A percentile compares a stretch with the other conserved stretches of the same genome.
Conservation (phyloP, 176 grass and related monocot species). For the Triticum timopheevii region DNA sequence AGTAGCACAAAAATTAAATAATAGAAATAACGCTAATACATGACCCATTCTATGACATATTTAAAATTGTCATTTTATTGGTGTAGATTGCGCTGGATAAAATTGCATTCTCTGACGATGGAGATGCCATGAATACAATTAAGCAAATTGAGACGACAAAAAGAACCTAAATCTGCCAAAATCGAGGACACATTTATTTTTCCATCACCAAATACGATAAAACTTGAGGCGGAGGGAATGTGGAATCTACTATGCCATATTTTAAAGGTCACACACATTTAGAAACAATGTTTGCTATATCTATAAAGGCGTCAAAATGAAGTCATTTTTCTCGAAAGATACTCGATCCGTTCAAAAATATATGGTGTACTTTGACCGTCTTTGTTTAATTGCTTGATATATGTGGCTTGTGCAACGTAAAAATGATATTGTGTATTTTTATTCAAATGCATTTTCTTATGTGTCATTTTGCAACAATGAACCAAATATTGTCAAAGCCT, state of each 20-base stretch:
- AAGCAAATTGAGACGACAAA: neutral
- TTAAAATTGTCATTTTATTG: too few relatives aligned
- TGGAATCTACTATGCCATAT: neutral
- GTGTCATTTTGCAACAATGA: too few relatives aligned
- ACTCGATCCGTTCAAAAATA: neutral
- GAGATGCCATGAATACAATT: neutral
- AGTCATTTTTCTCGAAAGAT: neutral
- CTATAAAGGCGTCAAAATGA: neutral
- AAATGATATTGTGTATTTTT: neutral
- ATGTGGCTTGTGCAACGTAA: neutral
- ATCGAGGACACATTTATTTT: neutral
- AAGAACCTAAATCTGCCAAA: neutral
- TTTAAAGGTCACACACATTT: neutral
- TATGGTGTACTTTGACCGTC: neutral
- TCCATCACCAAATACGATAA: neutral
- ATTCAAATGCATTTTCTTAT: neutral
- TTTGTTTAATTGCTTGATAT: neutral
- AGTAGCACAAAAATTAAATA: neutral
- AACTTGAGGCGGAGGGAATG: neutral
- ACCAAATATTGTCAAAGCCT: neutral
- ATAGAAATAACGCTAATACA: neutral
- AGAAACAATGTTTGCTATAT: neutral
- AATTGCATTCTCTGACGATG: neutral
- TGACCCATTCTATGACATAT: too few relatives aligned
- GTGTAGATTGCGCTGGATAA: neutral